These are phyloP conservation scores for Logfia minima DNA, from an alignment of 129 eudicot species.

Conservation along the genomic window DNA sequence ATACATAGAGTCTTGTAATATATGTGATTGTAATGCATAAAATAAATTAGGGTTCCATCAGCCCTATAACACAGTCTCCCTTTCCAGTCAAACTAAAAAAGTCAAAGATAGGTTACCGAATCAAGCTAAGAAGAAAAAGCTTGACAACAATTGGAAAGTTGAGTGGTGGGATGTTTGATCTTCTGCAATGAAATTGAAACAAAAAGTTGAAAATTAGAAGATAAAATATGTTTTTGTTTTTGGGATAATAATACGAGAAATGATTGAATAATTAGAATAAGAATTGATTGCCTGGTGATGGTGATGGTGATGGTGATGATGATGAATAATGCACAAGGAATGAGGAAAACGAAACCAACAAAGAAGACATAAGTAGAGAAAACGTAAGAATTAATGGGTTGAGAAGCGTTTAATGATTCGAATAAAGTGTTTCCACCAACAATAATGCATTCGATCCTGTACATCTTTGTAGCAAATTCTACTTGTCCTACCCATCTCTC, in stretches of 20 bases:
- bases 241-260: too few species aligned
- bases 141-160: conserved; percentile 20
- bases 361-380: conserved; percentile 30
- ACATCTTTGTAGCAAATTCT: conserved; percentile 31
- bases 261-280: too few species aligned
- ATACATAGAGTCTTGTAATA: too few species aligned
- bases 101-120: conserved; percentile 29
- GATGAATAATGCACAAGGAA: conserved; percentile 36
- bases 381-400: conserved; percentile 26
- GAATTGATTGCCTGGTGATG: conserved; percentile 5
- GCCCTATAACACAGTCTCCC: not conserved
- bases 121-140: conserved; percentile 36
- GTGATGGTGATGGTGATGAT: conserved; percentile 17
- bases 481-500: not conserved
- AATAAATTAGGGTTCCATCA: not conserved
- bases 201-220: not conserved
- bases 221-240: too few species aligned
- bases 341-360: conserved; percentile 38
- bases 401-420: conserved; percentile 41
- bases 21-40: not conserved
- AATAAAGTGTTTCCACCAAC: conserved; percentile 41
- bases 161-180: conserved; percentile 27
- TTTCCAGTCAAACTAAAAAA: not conserved
- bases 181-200: conserved; percentile 31
- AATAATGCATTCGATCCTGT: conserved; percentile 25